Base-by-base conservation (phyloP, 164 flowering plant genomes). In the Vitis cinerea region DNA sequence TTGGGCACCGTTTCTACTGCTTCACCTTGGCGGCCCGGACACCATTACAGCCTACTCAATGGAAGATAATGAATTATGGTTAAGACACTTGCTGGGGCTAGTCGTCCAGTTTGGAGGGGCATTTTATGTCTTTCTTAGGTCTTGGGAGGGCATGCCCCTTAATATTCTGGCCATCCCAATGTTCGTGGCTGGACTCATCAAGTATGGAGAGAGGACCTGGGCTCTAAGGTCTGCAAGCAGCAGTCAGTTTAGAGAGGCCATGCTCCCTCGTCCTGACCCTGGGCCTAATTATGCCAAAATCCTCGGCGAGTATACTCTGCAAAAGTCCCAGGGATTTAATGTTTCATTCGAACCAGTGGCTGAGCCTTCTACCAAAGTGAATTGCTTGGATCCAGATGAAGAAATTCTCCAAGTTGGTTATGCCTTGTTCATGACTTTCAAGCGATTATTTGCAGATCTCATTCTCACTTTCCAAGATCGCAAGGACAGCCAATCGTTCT, bases 281-380 rank as follows among this genome's bases (percentile, higher is more conserved):
- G 71, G 76, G 1, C 76, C 76, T 19, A 61, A 69, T 31, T 68
- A 72, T 69, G 64, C 70, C 62, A 59, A 68, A 50, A 66, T 68
- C 50, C 64, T 69, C 64, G 79, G 65, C 44, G 67, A 23, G 27
- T 23, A 10, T 14, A 29, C 44, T 37, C 0, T 17, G 30, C 17
- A 10, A 19, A 7, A 2, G 16, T 8, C 60, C 17, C 60, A 19
- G 6, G 53, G 53, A 3, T 50, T 10, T 10, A 50, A 50, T 10
- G 53, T 13, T 50, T 50, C 14, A 10, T 13, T 10, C 13, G 13
- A 10, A 10, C 53, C 14, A 2, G 14, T 10, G 14, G 13, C 13
- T 9, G 53, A 10, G 14, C 13, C 11, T 10, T 50, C 14, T 2
- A 0, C 53, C 11, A 50, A 50, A 53, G n/a, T 12, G n/a, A n/a